Conservation (phyloP, 768 basidiomycete species). For the Pleurotus cornucopiae region DNA sequence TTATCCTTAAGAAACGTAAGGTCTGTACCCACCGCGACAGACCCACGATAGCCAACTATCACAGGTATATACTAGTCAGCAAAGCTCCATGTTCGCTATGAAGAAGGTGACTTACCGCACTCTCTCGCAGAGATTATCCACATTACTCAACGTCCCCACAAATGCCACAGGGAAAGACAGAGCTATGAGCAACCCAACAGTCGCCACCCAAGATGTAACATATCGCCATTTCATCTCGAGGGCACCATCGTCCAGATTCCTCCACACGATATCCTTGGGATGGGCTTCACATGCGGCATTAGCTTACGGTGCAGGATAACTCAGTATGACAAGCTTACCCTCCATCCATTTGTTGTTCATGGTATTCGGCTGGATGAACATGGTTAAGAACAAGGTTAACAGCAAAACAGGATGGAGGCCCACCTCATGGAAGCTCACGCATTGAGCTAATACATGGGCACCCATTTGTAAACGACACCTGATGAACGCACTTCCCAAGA, state of each 20-base stretch:
- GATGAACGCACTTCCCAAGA: constrained; percentile 57
- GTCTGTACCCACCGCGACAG: constrained; percentile 25
- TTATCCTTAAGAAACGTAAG: background rate
- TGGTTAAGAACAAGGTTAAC: constrained; percentile 3
- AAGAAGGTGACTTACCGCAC: constrained; percentile 30
- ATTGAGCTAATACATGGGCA: constrained; percentile 67
- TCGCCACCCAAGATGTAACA: constrained; percentile 50
- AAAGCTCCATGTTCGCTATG: background rate
- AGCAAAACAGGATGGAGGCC: background rate
- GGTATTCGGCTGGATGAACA: constrained; percentile 35
- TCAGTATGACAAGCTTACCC: constrained; percentile 29
- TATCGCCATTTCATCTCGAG: constrained; percentile 52
- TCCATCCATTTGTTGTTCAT: constrained; percentile 68
- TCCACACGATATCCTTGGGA: constrained; percentile 55
- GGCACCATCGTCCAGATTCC: constrained; percentile 48
- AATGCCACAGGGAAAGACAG: constrained; percentile 69
- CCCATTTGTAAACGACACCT: constrained; percentile 70
- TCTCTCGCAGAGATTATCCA: constrained; percentile 45
- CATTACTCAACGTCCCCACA: constrained; percentile 60
- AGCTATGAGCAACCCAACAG: constrained; percentile 53
- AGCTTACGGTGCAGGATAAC: constrained; percentile 18
- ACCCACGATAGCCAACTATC: constrained; percentile 60
- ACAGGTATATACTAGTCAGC: background rate
- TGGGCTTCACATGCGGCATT: constrained; percentile 15
- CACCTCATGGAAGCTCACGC: constrained; percentile 49